Base-by-base conservation (phyloP, 257 asterid genomes). In the Orobanche coerulescens region DNA sequence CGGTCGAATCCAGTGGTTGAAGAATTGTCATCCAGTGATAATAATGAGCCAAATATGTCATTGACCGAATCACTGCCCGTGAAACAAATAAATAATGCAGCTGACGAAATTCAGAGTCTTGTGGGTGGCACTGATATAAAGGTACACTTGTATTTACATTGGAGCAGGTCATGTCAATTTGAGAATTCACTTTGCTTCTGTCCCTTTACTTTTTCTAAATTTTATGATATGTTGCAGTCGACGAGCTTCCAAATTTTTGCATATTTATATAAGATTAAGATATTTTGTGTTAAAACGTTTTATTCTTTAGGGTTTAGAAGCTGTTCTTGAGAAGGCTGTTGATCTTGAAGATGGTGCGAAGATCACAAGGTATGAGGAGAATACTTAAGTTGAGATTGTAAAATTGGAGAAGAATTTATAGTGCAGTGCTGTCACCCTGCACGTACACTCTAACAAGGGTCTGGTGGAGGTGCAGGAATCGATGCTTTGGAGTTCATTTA, bases 271-370 rank as follows among this genome's bases (percentile, higher is more conserved):
- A 59, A n/a, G n/a, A n/a, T n/a, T n/a, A 62, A 57, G 28, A 50
- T 30, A 60, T 39, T 65, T 50, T 23, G 39, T 39, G 52, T 46
- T 19, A 64, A 55, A 66, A 62, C n/a, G 46, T 24, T 46, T 54
- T 65, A 39, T 26, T 75, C 62, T 65, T 31, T 62, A 93, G 99
- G 99, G 96, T 74, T 74, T 93, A 71, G 99, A 93, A 87, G 99
- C 99, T 74, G 97, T 82, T 75, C 88, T 93, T 14, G 97, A 89
- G 81, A 93, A 93, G 76, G 99, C 97, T 59, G 97, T 93, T 74
- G 81, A 79, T 76, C 87, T 84, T 61, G 99, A 87, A 79, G 97
- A 89, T 70, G 92, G 95, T 66, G 94, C 83, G 67, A 90, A 93
- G 72, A 84, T 77, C 69, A 71, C 90, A 33, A 86, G 95, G 99